These are phyloP conservation scores for Lyophyllum shimeji DNA, from an alignment of 768 basidiomycete species.

Conservation along the genomic window DNA sequence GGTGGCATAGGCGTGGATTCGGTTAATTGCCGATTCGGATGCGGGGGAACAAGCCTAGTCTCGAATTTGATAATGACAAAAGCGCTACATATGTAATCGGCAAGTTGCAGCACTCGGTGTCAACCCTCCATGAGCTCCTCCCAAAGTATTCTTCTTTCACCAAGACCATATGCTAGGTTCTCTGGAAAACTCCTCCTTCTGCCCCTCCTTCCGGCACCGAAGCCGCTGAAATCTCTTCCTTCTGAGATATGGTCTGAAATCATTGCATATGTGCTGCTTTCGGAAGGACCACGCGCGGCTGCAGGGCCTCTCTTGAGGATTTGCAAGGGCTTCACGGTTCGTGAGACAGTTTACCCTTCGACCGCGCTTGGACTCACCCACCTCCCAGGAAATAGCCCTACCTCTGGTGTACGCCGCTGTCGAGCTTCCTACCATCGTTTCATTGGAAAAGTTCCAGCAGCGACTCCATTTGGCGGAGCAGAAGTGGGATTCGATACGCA, in stretches of 20 bases:
- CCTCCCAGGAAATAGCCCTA: constrained; percentile 56
- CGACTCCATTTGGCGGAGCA: constrained; percentile 63
- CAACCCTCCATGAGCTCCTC: constrained; percentile 31
- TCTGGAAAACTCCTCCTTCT: constrained; percentile 65
- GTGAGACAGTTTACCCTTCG: constrained; percentile 5
- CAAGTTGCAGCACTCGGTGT: not conserved
- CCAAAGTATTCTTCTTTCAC: constrained; percentile 52
- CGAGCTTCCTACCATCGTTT: constrained; percentile 37
- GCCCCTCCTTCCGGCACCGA: constrained; percentile 61
- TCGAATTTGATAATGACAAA: no score
- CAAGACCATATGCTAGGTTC: constrained; percentile 62
- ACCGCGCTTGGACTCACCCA: not conserved
- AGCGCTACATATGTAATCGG: not conserved
- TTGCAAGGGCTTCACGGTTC: constrained; percentile 47
- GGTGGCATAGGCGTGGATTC: no score
- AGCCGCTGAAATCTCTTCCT: constrained; percentile 56
- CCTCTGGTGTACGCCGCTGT: constrained; percentile 67
- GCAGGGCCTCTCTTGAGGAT: constrained; percentile 38
- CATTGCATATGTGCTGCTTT: constrained; percentile 39
- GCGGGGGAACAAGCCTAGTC: no score
- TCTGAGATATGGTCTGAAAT: constrained; percentile 72
- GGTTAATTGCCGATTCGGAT: no score
- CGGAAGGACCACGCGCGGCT: constrained; percentile 22
- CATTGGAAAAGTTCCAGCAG: constrained; percentile 58
- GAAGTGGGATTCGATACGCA: constrained; percentile 85